phyloP scores from a whole-genome alignment of 208 protist genomes.

The Acanthamoeba lenticulata region DNA sequence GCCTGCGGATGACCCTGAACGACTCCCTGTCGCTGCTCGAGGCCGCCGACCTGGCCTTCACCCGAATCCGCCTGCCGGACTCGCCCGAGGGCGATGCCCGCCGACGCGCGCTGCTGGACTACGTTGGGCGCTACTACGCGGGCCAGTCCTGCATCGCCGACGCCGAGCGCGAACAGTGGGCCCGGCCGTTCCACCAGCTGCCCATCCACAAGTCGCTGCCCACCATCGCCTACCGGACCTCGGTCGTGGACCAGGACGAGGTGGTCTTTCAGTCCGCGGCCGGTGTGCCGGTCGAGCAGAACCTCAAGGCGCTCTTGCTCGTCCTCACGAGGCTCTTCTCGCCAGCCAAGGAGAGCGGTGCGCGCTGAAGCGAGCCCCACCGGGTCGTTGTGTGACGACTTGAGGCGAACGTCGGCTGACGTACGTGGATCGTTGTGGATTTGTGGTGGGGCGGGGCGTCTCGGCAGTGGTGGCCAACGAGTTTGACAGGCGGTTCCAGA shows the following conservation, averaged over 20 bases:
- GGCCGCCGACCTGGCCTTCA: neutral
- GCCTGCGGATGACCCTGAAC: neutral
- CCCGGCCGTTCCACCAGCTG: neutral
- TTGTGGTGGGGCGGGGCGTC: too few species aligned
- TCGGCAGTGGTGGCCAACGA: neutral
- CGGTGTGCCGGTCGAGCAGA: neutral
- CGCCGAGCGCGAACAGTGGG: neutral
- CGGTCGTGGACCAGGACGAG: too few species aligned
- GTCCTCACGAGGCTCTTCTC: neutral
- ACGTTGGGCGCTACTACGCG: neutral
- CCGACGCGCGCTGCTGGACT: neutral
- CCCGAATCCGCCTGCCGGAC: neutral
- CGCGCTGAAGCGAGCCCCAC: neutral
- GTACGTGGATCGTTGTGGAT: too few species aligned
- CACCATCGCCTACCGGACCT: neutral
- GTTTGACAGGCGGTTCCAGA: neutral
- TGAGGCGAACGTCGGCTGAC: too few species aligned
- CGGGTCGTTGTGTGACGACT: too few species aligned
- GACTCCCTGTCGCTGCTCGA: neutral
- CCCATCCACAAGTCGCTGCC: neutral
- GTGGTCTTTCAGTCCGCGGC: neutral
- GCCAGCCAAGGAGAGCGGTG: neutral
- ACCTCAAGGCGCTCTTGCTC: neutral
- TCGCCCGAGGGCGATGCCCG: neutral
- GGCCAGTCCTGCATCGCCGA: neutral